Percentiles rank a stretch among this genome's conserved stretches.
These are phyloP conservation scores for Volvox africanus DNA, from an alignment of 139 green algal species.

Conservation along the genomic window DNA sequence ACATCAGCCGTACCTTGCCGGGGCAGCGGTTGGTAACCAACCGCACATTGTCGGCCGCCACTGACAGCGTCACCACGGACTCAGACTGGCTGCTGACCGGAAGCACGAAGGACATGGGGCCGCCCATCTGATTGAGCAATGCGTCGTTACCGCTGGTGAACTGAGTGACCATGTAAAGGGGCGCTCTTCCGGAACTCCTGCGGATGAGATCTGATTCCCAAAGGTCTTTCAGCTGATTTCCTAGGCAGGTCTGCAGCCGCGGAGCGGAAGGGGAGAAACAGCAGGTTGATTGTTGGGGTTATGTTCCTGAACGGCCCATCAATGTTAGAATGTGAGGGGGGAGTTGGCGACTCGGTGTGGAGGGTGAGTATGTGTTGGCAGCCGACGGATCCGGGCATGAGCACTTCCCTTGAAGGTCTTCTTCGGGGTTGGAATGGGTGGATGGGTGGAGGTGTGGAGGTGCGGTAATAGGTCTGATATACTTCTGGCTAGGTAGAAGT, in stretches of 20 bases:
- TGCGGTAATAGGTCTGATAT: too few relatives aligned
- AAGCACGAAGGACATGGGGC: not conserved
- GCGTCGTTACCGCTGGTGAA: conserved; percentile 64
- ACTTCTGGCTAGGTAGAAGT: too few relatives aligned
- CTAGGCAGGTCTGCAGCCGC: conserved; percentile 70
- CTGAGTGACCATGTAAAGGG: conserved; percentile 74
- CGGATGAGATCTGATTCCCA: conserved; percentile 64
- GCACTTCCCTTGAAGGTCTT: too few relatives aligned
- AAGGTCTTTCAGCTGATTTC: conserved; percentile 78
- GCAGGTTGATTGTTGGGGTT: too few relatives aligned
- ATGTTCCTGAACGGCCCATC: too few relatives aligned
- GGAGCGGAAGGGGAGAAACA: too few relatives aligned
- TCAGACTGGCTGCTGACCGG: not conserved
- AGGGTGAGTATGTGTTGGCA: too few relatives aligned
- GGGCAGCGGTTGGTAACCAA: not conserved
- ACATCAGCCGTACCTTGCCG: not conserved
- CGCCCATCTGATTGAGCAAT: not conserved
- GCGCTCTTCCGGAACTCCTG: conserved; percentile 63
- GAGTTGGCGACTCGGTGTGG: too few relatives aligned
- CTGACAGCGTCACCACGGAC: not conserved
- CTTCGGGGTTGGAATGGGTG: too few relatives aligned
- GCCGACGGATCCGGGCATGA: too few relatives aligned
- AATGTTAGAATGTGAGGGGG: too few relatives aligned
- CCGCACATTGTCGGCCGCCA: not conserved
- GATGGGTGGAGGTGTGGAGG: too few relatives aligned